Evolutionary conservation across 169 alveolate genomes (phyloP).

Genomic region (Cryptosporidium meleagridis): DNA sequence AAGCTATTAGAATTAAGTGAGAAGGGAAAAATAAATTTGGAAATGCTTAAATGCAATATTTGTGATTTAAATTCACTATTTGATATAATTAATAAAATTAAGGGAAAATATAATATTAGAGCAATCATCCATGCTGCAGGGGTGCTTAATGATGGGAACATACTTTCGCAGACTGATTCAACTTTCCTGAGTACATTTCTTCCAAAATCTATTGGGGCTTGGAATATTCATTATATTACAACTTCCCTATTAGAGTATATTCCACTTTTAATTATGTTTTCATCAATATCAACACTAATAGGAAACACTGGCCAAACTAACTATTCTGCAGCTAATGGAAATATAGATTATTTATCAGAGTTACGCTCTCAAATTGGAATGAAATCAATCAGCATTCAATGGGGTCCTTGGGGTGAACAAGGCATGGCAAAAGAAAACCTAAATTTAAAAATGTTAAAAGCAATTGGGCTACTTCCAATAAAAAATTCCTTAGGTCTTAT

Average conservation of each 20-base stretch:
- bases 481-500: constrained; percentile 30
- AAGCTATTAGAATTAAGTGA: not conserved
- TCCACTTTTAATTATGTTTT: constrained; percentile 77
- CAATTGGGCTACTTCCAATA: constrained; percentile 43
- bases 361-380: constrained; percentile 78
- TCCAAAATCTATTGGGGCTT: constrained; percentile 83
- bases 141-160: constrained; percentile 77
- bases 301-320: constrained; percentile 83
- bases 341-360: constrained; percentile 78
- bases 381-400: constrained; percentile 80
- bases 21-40: constrained; percentile 15
- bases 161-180: constrained; percentile 71
- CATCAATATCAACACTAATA: constrained; percentile 79
- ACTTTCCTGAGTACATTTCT: constrained; percentile 76
- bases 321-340: constrained; percentile 83
- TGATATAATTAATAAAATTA: constrained; percentile 10
- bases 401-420: constrained; percentile 84
- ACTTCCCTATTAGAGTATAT: constrained; percentile 35
- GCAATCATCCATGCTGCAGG: constrained; percentile 84
- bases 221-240: constrained; percentile 80
- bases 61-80: not conserved
- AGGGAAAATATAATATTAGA: constrained; percentile 1
- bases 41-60: constrained; percentile 41
- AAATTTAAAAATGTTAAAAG: not conserved
- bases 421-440: constrained; percentile 78